A percentile compares a stretch with the other conserved stretches of the same genome.
Evolutionary conservation across 768 basidiomycete species (phyloP).

Genomic region (Auriscalpium vulgare): DNA sequence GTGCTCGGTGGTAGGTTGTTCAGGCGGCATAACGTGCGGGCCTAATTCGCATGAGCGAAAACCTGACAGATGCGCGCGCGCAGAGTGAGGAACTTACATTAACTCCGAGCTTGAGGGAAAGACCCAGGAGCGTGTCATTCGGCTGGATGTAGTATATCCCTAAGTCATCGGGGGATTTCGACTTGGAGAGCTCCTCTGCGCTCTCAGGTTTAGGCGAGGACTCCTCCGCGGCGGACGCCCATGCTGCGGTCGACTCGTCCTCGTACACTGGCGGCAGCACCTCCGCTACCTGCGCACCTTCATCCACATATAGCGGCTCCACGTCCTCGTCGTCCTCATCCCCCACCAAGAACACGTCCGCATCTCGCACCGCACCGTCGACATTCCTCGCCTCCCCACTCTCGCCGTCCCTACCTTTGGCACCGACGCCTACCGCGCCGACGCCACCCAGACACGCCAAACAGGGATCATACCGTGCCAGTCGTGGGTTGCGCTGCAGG

Average conservation of each 20-base stretch:
- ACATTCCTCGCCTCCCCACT: conserved; percentile 26
- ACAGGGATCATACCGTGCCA: conserved; percentile 66
- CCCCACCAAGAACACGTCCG: conserved; percentile 57
- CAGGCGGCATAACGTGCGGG: conserved; percentile 50
- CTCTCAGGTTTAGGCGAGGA: not conserved
- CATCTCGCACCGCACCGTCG: conserved; percentile 50
- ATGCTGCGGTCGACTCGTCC: not conserved
- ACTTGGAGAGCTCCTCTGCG: not conserved
- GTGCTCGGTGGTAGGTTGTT: conserved; percentile 62
- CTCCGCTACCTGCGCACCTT: not conserved
- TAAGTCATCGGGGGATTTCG: not conserved
- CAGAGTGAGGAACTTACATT: conserved; percentile 39
- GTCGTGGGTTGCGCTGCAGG: conserved; percentile 49
- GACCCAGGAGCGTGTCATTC: conserved; percentile 11
- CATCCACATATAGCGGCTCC: not conserved
- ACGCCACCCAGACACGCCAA: conserved; percentile 59
- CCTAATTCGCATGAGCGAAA: conserved; percentile 27
- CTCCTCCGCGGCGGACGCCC: not conserved
- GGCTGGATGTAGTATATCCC: conserved; percentile 11
- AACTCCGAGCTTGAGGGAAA: conserved; percentile 21
- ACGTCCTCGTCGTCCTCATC: conserved; percentile 35
- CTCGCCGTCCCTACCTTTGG: not conserved
- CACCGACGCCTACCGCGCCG: conserved; percentile 25
- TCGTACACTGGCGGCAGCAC: not conserved
- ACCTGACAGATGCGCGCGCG: not conserved